Evolutionary conservation across 768 basidiomycete species (phyloP), one percentile per base, ranked within the genome.

Genomic region (Lactarius tabidus): DNA sequence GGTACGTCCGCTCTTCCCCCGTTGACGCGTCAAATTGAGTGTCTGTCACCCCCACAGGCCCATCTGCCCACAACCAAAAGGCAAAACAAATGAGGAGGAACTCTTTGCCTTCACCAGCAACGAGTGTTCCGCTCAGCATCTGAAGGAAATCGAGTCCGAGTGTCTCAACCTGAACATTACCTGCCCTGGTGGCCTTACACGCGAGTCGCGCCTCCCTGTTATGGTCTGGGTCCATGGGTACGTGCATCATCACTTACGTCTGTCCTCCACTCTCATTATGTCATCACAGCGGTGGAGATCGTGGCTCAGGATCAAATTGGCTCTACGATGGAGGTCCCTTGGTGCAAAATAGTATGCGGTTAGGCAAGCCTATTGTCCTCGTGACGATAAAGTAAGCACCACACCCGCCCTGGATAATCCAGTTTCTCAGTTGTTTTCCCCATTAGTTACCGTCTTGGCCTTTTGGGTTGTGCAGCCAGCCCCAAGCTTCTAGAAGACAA

Each of bases 171-270:
- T 92, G 65, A 91, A 90, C 74, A 88, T 92, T 59, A 90, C 89
- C n/a, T 82, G 84, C 62, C 90, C 90, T 12, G 84, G 81, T 29
- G 83, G 82, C 20, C 77, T 85, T 23, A 78, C 74, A 4, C 70
- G 81, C 3, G 77, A 77, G 54, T 86, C 88, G 45, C 80, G 78
- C 51, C 67, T 87, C 18, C 90, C 90, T 7, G 89, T 92, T 69
- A 90, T 92, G 90, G 74, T 91, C 53, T 92, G 90, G 90, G 78
- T 92, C n/a, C 90, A 92, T 76, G 90, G 90, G 90, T 91, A 70
- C 52, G 85, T 78, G 20, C 33, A 28, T 35, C 33, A 28, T 57
- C 60, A 29, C 43, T 61, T 55, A 39, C 41, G 51, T 58, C 62
- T 52, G 9, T 68, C 55, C 20, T 66, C 64, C 59, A 41, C 54